A percentile compares a stretch with the other conserved stretches of the same genome.
phyloP scores from a whole-genome alignment of 208 protist species.

The Leishmania arabica region DNA sequence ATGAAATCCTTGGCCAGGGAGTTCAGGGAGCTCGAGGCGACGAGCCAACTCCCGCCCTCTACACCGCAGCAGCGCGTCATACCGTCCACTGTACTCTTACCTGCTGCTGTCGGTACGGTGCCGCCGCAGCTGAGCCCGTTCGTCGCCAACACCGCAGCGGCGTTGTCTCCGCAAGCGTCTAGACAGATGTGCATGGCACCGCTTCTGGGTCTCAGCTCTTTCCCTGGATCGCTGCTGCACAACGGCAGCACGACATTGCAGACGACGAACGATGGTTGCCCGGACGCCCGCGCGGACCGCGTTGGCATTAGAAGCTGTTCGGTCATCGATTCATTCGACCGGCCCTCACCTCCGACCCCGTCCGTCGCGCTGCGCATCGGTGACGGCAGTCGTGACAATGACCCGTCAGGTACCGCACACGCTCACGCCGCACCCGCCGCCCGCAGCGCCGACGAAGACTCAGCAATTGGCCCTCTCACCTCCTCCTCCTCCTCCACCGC shows the following conservation, averaged over 20 bases:
- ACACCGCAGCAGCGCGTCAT: conserved; percentile 26
- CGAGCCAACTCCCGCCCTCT: conserved; percentile 35
- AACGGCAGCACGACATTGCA: background rate
- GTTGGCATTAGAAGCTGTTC: background rate
- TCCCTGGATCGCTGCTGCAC: background rate
- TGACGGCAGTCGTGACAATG: background rate
- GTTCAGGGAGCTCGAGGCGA: conserved; percentile 32
- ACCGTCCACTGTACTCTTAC: conserved; percentile 28
- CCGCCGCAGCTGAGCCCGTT: conserved; percentile 4
- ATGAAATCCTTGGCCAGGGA: conserved; percentile 13
- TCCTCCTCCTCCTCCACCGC: background rate
- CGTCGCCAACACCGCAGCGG: background rate
- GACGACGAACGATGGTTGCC: background rate
- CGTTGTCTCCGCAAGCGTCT: background rate
- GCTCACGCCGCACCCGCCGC: background rate
- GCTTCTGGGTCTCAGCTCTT: background rate
- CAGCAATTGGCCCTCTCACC: background rate
- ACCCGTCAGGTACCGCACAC: background rate
- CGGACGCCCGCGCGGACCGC: background rate
- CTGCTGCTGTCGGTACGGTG: conserved; percentile 19
- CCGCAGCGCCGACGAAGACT: background rate
- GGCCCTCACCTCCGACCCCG: background rate
- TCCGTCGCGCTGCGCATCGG: background rate
- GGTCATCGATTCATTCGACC: background rate
- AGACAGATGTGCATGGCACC: conserved; percentile 2